Evolutionary conservation across 306 rosid genomes (phyloP).

Genomic region (Sicyos baderoa): DNA sequence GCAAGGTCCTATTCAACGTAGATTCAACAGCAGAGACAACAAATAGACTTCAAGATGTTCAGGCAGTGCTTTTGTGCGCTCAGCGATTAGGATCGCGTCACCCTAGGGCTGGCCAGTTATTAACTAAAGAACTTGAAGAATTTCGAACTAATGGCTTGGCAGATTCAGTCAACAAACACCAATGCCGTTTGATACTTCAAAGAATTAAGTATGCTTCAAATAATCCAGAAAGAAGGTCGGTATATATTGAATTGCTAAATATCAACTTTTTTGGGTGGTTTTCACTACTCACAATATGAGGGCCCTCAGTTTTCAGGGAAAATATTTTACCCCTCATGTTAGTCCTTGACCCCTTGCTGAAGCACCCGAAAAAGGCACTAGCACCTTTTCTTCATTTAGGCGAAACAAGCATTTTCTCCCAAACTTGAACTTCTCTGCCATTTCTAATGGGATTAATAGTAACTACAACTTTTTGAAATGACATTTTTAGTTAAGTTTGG

Average conservation of each 20-base stretch:
- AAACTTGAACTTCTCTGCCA: not conserved
- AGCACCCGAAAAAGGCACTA: not conserved
- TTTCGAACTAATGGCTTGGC: conserved; percentile 57
- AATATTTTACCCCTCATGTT: not conserved
- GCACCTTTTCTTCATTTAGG: conserved; percentile 3
- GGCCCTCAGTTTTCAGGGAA: not conserved
- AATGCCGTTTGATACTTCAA: conserved; percentile 82
- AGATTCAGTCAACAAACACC: conserved; percentile 98
- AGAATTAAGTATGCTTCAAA: conserved; percentile 75
- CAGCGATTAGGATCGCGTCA: conserved; percentile 91
- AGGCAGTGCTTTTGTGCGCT: conserved; percentile 82
- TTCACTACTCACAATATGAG: not conserved
- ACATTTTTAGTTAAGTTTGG: too few relatives aligned
- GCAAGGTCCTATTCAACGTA: conserved; percentile 69
- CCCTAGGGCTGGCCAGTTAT: conserved; percentile 80
- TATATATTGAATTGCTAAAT: conserved; percentile 3
- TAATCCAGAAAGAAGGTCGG: conserved; percentile 68
- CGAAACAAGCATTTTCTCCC: not conserved
- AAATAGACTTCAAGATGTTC: conserved; percentile 91
- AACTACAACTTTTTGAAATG: not conserved
- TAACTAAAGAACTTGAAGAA: conserved; percentile 90
- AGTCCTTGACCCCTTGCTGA: not conserved
- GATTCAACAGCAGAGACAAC: conserved; percentile 76
- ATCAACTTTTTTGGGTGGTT: not conserved
- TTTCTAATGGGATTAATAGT: not conserved